These are phyloP conservation scores for Acacia crassicarpa DNA, from an alignment of 306 rosid genomes.

Conservation along the genomic window DNA sequence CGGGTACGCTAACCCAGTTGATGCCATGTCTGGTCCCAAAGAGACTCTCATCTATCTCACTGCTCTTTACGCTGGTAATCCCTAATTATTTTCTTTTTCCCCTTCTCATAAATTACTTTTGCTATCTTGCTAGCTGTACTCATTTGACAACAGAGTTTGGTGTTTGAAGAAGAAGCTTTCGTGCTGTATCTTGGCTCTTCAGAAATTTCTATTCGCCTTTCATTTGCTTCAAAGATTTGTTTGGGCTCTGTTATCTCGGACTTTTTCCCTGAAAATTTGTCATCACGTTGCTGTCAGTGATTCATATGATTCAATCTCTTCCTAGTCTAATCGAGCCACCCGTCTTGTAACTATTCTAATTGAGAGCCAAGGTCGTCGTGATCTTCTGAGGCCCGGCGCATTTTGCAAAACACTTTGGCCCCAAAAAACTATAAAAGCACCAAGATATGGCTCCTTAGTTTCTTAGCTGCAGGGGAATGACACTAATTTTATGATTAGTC, in stretches of 20 bases:
- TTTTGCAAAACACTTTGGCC: not conserved
- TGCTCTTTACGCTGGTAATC: conserved; percentile 64
- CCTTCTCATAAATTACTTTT: not conserved
- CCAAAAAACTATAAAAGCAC: not conserved
- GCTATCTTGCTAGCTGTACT: not conserved
- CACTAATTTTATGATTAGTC: not conserved
- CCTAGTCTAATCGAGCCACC: not conserved
- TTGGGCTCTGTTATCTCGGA: not conserved
- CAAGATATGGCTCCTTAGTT: not conserved
- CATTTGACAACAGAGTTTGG: not conserved
- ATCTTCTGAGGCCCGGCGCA: not conserved
- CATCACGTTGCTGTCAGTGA: not conserved
- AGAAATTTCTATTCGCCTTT: not conserved
- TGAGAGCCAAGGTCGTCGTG: not conserved
- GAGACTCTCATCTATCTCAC: conserved; percentile 83
- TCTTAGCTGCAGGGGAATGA: not conserved
- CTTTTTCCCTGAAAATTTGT: not conserved
- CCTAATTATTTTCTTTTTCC: not conserved
- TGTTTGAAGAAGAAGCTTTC: not conserved
- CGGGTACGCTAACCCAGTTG: conserved; percentile 76
- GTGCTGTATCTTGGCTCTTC: not conserved
- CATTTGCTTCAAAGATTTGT: not conserved
- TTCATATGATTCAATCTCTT: not conserved
- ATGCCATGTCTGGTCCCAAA: conserved; percentile 87
- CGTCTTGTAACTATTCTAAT: not conserved